Percentiles rank a stretch among this genome's conserved stretches.
Conservation (phyloP, 345 rosid species). For the Brassica carinata region DNA sequence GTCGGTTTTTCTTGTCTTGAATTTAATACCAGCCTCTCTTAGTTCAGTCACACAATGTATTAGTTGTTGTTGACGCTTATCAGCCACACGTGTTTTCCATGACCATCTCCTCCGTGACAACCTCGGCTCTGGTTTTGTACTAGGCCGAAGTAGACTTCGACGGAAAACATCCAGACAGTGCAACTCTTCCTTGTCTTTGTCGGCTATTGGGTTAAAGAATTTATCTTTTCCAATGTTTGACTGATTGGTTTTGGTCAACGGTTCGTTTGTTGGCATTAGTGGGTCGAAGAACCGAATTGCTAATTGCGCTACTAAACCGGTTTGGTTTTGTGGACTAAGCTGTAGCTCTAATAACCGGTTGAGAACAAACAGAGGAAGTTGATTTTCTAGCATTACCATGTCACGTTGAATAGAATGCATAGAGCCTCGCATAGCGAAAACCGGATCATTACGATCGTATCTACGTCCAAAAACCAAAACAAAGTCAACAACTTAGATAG, state of each 20-base stretch:
- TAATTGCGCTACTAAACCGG: conserved; percentile 60
- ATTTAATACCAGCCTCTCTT: conserved; percentile 70
- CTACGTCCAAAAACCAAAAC: conserved; percentile 1
- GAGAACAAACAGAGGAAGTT: conserved; percentile 72
- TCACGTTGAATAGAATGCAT: conserved; percentile 89
- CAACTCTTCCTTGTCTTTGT: conserved; percentile 42
- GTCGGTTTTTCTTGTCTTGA: conserved; percentile 67
- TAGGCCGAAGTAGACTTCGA: not conserved
- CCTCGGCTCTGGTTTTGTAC: conserved; percentile 3
- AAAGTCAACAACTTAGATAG: not conserved
- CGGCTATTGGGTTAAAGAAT: conserved; percentile 65
- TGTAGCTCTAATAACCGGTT: conserved; percentile 70
- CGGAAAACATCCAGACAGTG: conserved; percentile 11
- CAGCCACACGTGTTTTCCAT: conserved; percentile 54
- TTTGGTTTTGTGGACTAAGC: conserved; percentile 51
- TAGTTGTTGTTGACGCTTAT: conserved; percentile 71
- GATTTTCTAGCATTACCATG: conserved; percentile 92
- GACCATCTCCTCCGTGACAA: conserved; percentile 61
- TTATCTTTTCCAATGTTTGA: conserved; percentile 19
- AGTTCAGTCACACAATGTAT: conserved; percentile 78
- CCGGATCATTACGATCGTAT: conserved; percentile 73
- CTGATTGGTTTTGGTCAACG: conserved; percentile 51
- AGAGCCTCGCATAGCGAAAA: conserved; percentile 74
- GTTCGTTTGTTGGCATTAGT: conserved; percentile 76
- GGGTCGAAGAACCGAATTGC: conserved; percentile 78